Evolutionary conservation across 352 stramenopile genomes (phyloP), one percentile per base, ranked within the genome.

Genomic region (Phytophthora parvispora): DNA sequence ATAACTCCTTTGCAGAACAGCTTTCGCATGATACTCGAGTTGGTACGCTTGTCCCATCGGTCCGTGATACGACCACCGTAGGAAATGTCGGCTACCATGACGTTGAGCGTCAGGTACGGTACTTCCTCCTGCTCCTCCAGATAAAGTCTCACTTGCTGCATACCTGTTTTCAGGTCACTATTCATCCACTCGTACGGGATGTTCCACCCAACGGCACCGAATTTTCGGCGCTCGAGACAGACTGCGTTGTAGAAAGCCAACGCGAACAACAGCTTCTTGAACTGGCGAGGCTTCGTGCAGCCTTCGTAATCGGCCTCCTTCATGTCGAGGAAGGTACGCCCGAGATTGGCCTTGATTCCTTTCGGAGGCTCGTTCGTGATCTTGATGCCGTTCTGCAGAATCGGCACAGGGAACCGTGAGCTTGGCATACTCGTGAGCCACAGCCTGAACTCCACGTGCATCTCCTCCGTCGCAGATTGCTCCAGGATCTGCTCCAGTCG

Each of bases 151-250:
- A 98, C 84, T 64, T 98, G 91, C 71, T 94, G 96, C 88, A 98
- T 97, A 18, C 89, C 94, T 27, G 95, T 98, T 71, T 99, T 98
- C 4, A 98, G 56, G 65, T 99, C 96, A 51, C 86, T 97, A 57
- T 99, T 99, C 93, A 99, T 99, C 94, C 95, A 99, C 36, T 97
- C 96, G 69, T 99, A 99, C 3, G 93, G 93, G 55, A 98, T 98
- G 60, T 98, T 99, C 96, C 95, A 99, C 6, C 96, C 96, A 3
- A 99, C 91, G 2, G 96, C 93, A 22, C 96, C 96, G 62, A 98
- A 99, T 55, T 98, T 99, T 12, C 95, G 86, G 2, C 96, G 84
- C 61, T 98, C 96, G 4, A 99, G 76, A 60, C 97, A 98, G 31
- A 98, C 84, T 9, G 93, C 95, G 60, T 99, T 98, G 82, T 98